Evolutionary conservation across 257 asterid genomes (phyloP).

Genomic region (Solanum ossicruentum): DNA sequence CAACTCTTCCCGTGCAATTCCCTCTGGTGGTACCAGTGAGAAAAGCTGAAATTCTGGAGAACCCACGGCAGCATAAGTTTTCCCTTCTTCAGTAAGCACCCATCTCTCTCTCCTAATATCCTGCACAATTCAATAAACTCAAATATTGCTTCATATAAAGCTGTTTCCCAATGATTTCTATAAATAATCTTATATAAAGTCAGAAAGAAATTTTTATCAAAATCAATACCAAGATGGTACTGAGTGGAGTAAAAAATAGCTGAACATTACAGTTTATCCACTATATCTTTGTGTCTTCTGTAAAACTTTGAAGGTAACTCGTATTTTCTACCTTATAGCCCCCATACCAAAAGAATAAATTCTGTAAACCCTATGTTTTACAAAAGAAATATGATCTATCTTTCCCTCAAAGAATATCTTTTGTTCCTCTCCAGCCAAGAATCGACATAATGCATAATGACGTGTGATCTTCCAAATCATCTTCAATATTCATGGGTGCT

Average conservation of each 20-base stretch:
- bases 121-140: constrained; percentile 21
- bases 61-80: constrained; percentile 49
- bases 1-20: constrained; percentile 56
- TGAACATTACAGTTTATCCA: neutral
- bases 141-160: neutral
- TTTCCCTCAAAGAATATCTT: neutral
- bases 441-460: neutral
- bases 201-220: neutral
- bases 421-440: neutral
- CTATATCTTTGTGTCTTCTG: neutral
- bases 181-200: neutral
- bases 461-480: neutral
- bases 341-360: neutral
- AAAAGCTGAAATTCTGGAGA: constrained; percentile 83
- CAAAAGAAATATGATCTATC: neutral
- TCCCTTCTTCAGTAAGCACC: constrained; percentile 81
- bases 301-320: neutral
- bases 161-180: neutral
- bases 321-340: neutral
- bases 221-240: neutral
- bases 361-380: neutral
- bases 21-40: constrained; percentile 66
- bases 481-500: neutral
- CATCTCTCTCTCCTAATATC: constrained; percentile 77
- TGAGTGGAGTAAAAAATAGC: neutral